Evolutionary conservation across 164 flowering plant genomes (phyloP).

Genomic region (Protea cynaroides): DNA sequence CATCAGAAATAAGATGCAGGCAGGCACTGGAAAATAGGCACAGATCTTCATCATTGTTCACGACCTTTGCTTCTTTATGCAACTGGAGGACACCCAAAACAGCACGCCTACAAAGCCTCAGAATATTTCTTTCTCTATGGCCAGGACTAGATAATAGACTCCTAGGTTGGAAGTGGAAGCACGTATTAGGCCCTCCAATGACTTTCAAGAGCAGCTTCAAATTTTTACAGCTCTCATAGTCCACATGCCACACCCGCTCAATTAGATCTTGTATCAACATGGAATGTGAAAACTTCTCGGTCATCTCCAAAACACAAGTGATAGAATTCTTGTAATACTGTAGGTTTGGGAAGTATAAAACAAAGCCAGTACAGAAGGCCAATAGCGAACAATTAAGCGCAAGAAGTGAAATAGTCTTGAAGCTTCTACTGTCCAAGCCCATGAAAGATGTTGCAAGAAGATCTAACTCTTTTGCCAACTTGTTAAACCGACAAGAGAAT

Average conservation of each 20-base stretch:
- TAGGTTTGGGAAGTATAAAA: constrained; percentile 24
- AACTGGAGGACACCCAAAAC: constrained; percentile 30
- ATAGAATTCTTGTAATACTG: constrained; percentile 11
- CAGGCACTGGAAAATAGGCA: constrained; percentile 19
- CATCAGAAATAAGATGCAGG: constrained; percentile 28
- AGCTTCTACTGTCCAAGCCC: constrained; percentile 50
- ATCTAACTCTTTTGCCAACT: constrained; percentile 58
- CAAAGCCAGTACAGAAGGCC: constrained; percentile 55
- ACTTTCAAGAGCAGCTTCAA: constrained; percentile 36
- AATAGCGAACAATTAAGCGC: constrained; percentile 61
- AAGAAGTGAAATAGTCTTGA: constrained; percentile 39
- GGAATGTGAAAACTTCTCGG: constrained; percentile 16
- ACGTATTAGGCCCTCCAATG: constrained; percentile 20
- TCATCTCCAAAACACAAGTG: constrained; percentile 10
- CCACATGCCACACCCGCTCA: constrained; percentile 40
- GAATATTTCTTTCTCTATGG: constrained; percentile 28
- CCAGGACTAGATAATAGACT: constrained; percentile 18
- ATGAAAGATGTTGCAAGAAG: constrained; percentile 52
- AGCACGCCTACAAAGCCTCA: constrained; percentile 44
- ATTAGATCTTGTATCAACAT: constrained; percentile 41
- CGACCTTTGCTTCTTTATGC: constrained; percentile 27
- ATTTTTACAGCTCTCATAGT: constrained; percentile 33
- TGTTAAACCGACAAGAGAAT: constrained; percentile 36
- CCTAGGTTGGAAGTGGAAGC: constrained; percentile 26
- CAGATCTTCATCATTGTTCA: constrained; percentile 16